These are phyloP conservation scores for Herpetomonas samuelpessoai DNA, from an alignment of 208 protist genomes.

Conservation along the genomic window DNA sequence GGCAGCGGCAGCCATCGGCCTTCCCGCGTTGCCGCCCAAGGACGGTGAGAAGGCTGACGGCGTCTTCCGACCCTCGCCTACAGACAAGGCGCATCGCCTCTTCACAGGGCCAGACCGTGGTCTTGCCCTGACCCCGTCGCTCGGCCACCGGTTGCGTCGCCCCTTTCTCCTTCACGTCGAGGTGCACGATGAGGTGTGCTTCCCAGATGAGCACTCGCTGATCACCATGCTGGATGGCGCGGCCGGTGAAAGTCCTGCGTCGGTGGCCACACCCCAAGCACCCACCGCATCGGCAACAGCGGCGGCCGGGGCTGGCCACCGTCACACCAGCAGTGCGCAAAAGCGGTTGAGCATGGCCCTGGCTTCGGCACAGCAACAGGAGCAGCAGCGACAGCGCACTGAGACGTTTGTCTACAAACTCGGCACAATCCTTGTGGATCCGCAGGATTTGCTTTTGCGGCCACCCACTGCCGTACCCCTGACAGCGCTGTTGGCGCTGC, in stretches of 20 bases:
- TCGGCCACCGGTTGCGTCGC: slow-evolving; percentile 6
- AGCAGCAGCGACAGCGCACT: not conserved
- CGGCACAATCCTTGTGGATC: not conserved
- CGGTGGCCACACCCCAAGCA: not conserved
- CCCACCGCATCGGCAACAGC: not conserved
- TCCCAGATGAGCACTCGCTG: slow-evolving; percentile 2
- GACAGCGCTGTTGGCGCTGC: not conserved
- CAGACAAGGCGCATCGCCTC: not conserved
- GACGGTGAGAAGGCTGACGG: not conserved
- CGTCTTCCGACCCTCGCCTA: not conserved
- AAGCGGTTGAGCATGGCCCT: slow-evolving; percentile 2
- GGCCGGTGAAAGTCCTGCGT: not conserved
- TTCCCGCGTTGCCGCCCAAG: not conserved
- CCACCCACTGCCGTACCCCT: not conserved
- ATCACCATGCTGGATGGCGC: slow-evolving; percentile 7
- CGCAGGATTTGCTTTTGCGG: not conserved
- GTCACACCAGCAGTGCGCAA: not conserved
- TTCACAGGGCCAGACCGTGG: not conserved
- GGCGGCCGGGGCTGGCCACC: not conserved
- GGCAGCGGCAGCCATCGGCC: not conserved
- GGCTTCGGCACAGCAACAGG: not conserved
- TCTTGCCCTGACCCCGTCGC: not conserved
- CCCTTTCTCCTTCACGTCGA: slow-evolving; percentile 10
- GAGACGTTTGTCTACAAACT: not conserved
- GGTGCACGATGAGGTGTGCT: slow-evolving; percentile 6